These are phyloP conservation scores for Cutaneotrichosporon mucoides DNA, from an alignment of 1,284 basidiomycete genomes.

Conservation along the genomic window DNA sequence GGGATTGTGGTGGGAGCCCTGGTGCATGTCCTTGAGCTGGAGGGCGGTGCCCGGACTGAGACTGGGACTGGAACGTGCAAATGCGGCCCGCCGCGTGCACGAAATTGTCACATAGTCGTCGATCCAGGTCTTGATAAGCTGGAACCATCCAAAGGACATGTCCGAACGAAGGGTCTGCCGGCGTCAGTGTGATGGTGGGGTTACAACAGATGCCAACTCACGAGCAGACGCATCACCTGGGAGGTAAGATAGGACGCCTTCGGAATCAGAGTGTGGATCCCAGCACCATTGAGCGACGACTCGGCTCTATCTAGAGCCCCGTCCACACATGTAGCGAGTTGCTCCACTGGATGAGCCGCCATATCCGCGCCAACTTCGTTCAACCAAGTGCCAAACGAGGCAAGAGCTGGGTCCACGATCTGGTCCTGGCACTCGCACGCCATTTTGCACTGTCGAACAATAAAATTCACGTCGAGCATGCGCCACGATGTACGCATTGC, in stretches of 20 bases:
- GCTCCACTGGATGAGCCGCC: constrained; percentile 10
- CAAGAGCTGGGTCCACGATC: constrained; percentile 22
- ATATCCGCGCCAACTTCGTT: constrained; percentile 17
- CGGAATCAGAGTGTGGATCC: constrained; percentile 17
- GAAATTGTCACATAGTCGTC: constrained; percentile 41
- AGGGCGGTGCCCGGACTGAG: neutral
- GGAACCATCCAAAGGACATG: constrained; percentile 39
- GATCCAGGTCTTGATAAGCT: constrained; percentile 44
- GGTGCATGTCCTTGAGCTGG: neutral
- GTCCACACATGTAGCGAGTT: constrained; percentile 15
- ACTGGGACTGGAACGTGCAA: constrained; percentile 11
- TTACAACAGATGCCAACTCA: constrained; percentile 11
- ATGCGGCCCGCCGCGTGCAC: constrained; percentile 29
- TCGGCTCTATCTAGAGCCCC: constrained; percentile 8
- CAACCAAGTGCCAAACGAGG: constrained; percentile 31
- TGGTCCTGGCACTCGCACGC: constrained; percentile 28
- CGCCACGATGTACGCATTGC: constrained; percentile 37
- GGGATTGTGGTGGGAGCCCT: constrained; percentile 1
- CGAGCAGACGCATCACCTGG: constrained; percentile 36
- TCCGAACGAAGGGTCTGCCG: constrained; percentile 36
- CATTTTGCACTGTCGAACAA: constrained; percentile 34
- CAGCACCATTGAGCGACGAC: neutral
- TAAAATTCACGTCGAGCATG: constrained; percentile 23
- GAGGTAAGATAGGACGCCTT: constrained; percentile 36
- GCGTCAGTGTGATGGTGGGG: too few species aligned